These are phyloP conservation scores for Hanseniaspora opuntiae DNA, from an alignment of 805 yeast genomes.

Conservation along the genomic window DNA sequence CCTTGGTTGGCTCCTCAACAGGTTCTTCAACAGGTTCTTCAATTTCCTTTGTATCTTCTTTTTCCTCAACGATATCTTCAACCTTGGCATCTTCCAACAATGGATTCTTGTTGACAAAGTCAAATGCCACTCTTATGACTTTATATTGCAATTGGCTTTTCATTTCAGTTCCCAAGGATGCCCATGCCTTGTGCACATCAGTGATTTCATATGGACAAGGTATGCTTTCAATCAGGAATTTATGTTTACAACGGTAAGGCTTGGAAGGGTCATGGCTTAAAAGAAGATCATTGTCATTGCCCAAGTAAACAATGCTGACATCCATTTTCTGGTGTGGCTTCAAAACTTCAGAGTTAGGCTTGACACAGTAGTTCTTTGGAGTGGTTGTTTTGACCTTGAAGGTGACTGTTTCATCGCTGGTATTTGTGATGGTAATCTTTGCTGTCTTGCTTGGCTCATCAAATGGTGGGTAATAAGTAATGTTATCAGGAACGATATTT, in stretches of 20 bases:
- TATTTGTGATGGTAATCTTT: slow-evolving; percentile 38
- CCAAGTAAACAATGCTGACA: slow-evolving; percentile 76
- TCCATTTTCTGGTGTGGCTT: slow-evolving; percentile 59
- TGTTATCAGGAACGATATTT: slow-evolving; percentile 58
- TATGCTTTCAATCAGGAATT: slow-evolving; percentile 76
- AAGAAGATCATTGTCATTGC: slow-evolving; percentile 46
- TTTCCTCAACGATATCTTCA: neutral
- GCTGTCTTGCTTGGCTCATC: slow-evolving; percentile 52
- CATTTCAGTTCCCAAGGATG: slow-evolving; percentile 49
- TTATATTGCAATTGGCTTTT: slow-evolving; percentile 44
- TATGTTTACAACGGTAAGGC: slow-evolving; percentile 70
- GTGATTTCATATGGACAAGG: slow-evolving; percentile 53
- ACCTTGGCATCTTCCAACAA: neutral
- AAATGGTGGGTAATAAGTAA: slow-evolving; percentile 73
- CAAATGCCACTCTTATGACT: slow-evolving; percentile 52
- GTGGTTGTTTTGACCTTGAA: slow-evolving; percentile 98
- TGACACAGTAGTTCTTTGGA: slow-evolving; percentile 86
- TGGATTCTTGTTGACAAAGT: neutral
- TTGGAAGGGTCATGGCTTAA: slow-evolving; percentile 31
- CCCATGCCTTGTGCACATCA: slow-evolving; percentile 63
- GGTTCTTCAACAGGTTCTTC: neutral
- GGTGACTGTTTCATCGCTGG: slow-evolving; percentile 50
- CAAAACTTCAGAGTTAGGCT: slow-evolving; percentile 82
- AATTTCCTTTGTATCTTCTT: neutral
- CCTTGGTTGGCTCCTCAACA: neutral